Evolutionary conservation across 2,329 filamentous ascomycete species (phyloP).

Genomic region (Xylaria sp.): DNA sequence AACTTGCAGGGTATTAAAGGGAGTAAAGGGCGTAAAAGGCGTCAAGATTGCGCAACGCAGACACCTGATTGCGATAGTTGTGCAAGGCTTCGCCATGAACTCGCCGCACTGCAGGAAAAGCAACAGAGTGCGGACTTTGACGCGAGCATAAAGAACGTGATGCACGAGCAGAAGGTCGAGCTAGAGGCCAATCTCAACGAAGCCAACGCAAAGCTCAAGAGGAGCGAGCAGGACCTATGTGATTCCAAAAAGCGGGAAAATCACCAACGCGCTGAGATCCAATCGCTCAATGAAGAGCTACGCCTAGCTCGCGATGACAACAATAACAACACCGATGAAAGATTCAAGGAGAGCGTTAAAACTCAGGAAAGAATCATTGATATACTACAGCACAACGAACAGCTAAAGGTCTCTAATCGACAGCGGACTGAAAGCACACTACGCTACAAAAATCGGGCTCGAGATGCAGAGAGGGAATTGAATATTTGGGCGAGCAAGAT

Average conservation of each 20-base stretch:
- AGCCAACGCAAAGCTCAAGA: neutral
- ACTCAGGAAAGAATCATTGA: neutral
- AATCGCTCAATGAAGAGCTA: conserved; percentile 8
- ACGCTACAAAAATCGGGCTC: neutral
- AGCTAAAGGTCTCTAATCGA: neutral
- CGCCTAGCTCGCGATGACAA: neutral
- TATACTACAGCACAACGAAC: neutral
- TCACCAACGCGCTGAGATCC: neutral
- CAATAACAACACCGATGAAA: neutral
- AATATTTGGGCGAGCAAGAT: neutral
- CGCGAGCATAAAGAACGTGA: neutral
- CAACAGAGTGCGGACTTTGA: neutral
- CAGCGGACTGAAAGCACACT: neutral
- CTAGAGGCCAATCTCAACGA: neutral
- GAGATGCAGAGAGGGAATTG: neutral
- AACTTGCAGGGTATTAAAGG: too few species aligned
- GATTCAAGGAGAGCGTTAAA: neutral
- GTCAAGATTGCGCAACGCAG: neutral
- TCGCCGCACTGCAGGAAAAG: neutral
- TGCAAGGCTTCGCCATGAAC: neutral
- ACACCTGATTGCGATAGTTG: neutral
- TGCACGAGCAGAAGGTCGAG: neutral
- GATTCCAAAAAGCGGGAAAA: neutral
- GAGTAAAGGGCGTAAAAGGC: too few species aligned
- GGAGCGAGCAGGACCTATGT: neutral